phyloP scores from a whole-genome alignment of 495 filamentous ascomycete species.

The Penicillium turbatum region DNA sequence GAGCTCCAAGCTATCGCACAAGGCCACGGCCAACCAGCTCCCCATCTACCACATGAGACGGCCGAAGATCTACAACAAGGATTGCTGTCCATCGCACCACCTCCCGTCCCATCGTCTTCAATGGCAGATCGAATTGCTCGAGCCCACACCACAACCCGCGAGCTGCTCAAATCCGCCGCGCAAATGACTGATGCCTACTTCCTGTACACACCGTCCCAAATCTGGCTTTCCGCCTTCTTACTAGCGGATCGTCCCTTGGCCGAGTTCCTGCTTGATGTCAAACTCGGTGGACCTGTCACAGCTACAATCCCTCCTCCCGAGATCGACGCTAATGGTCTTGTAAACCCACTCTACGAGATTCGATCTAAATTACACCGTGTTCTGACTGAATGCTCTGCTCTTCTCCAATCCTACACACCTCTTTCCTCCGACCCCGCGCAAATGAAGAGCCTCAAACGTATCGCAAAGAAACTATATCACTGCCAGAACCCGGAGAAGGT shows the following conservation, averaged over 20 bases:
- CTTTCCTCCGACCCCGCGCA: constrained; percentile 44
- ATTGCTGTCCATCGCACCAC: constrained; percentile 26
- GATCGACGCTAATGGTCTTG: constrained; percentile 9
- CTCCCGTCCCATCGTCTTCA: constrained; percentile 24
- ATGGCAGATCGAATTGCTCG: constrained; percentile 50
- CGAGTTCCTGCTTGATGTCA: constrained; percentile 67
- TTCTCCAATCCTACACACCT: constrained; percentile 36
- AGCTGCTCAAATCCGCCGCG: constrained; percentile 71
- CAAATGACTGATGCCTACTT: constrained; percentile 91
- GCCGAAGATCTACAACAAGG: constrained; percentile 34
- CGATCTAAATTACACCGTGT: constrained; percentile 42
- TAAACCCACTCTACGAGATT: constrained; percentile 30
- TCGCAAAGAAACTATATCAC: constrained; percentile 69
- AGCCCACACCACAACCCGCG: constrained; percentile 66
- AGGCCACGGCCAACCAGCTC: constrained; percentile 44
- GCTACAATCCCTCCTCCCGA: constrained; percentile 7
- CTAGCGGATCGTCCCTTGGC: constrained; percentile 70
- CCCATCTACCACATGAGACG: constrained; percentile 33
- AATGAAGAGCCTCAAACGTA: constrained; percentile 51
- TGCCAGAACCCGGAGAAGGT: constrained; percentile 69
- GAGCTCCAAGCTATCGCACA: constrained; percentile 65
- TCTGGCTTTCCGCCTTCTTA: constrained; percentile 76
- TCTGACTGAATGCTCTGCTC: constrained; percentile 37
- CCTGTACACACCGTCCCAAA: constrained; percentile 90
- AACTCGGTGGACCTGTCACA: constrained; percentile 48